phyloP scores from a whole-genome alignment of 192 early-diverging fungal genomes.

The Podila epicladia region DNA sequence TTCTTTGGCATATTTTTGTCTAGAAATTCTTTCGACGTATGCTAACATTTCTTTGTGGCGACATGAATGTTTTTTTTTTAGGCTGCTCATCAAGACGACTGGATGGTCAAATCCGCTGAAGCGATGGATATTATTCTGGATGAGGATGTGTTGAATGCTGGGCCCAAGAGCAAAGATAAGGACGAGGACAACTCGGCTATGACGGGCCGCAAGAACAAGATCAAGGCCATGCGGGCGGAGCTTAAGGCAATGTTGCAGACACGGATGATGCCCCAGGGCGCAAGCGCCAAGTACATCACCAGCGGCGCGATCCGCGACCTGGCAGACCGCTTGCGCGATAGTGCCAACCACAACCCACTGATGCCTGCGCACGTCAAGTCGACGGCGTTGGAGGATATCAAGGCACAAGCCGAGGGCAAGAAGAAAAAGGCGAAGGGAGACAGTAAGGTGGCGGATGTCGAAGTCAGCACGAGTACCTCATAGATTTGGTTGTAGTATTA shows the following conservation, averaged over 20 bases:
- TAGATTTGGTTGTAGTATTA: background rate
- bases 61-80: conserved; percentile 4
- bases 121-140: conserved; percentile 51
- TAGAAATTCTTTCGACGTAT: conserved; percentile 53
- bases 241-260: conserved; percentile 57
- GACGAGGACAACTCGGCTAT: conserved; percentile 51
- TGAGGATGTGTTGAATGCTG: conserved; percentile 29
- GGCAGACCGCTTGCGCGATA: conserved; percentile 67
- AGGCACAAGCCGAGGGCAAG: conserved; percentile 13
- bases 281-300: conserved; percentile 71
- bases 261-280: conserved; percentile 59
- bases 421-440: conserved; percentile 3
- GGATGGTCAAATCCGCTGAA: conserved; percentile 38
- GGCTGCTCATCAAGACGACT: conserved; percentile 46
- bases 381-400: conserved; percentile 49
- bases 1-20: conserved; percentile 5
- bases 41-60: background rate
- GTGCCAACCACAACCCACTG: conserved; percentile 37
- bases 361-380: conserved; percentile 45
- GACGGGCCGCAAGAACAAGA: conserved; percentile 52
- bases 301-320: conserved; percentile 69
- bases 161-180: conserved; percentile 29
- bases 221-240: conserved; percentile 54
- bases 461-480: conserved; percentile 1
- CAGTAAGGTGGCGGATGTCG: background rate